phyloP scores from a whole-genome alignment of 2,329 filamentous ascomycete genomes.

The Phyllosticta paracitricarpa region DNA sequence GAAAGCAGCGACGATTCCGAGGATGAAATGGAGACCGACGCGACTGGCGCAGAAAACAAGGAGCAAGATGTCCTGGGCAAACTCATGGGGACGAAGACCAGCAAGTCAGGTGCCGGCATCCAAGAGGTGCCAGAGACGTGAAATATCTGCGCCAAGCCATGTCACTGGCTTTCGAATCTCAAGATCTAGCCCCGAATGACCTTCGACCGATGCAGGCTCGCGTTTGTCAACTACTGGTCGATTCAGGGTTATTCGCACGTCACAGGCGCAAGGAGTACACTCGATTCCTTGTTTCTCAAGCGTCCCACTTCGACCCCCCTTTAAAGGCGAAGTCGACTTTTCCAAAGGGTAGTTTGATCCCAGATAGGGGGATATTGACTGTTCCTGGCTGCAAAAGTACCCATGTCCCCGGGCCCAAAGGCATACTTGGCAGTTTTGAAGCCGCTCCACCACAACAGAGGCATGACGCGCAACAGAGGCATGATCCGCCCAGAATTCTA shows the following conservation, averaged over 20 bases:
- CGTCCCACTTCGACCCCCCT: background rate
- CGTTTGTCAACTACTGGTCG: background rate
- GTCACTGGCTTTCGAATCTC: background rate
- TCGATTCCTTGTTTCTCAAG: background rate
- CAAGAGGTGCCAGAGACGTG: constrained; percentile 21
- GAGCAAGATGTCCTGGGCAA: constrained; percentile 27
- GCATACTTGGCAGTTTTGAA: background rate
- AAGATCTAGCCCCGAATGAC: background rate
- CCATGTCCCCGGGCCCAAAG: background rate
- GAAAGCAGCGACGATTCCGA: constrained; percentile 16
- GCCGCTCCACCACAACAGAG: background rate
- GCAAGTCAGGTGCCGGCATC: constrained; percentile 16
- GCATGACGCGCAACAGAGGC: background rate
- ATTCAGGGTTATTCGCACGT: background rate
- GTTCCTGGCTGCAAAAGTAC: background rate
- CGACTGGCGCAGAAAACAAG: background rate
- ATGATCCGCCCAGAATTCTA: background rate
- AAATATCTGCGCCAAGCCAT: background rate
- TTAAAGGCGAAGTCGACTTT: background rate
- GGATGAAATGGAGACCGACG: constrained; percentile 11
- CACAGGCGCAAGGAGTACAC: background rate
- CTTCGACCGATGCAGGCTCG: background rate
- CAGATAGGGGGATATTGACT: background rate
- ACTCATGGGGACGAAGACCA: constrained; percentile 25
- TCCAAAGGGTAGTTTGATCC: background rate